phyloP scores from a whole-genome alignment of 2,329 filamentous ascomycete genomes.

The Alternaria brassicae region DNA sequence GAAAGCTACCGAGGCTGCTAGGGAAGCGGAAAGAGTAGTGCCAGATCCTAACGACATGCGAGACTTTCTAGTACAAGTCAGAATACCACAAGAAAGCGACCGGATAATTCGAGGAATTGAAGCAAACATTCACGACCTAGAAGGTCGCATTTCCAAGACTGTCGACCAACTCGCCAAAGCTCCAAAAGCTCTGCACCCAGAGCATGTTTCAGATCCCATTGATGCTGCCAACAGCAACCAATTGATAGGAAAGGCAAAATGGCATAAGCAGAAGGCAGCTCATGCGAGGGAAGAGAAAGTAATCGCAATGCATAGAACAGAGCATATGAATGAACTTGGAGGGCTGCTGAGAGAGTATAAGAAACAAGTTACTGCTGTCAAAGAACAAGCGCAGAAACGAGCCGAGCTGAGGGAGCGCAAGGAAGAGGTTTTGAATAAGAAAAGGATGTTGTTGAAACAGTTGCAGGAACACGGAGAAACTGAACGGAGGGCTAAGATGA shows the following conservation, averaged over 20 bases:
- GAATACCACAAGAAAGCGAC: not conserved
- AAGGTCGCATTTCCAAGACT: not conserved
- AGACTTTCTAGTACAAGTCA: not conserved
- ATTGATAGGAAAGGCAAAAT: not conserved
- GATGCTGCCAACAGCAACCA: not conserved
- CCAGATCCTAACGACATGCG: not conserved
- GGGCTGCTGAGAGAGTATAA: not conserved
- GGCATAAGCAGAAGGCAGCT: not conserved
- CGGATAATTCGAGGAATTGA: not conserved
- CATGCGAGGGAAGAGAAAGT: not conserved
- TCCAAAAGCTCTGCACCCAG: not conserved
- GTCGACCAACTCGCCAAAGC: not conserved
- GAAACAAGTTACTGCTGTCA: not conserved
- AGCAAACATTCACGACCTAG: not conserved
- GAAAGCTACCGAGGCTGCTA: not conserved
- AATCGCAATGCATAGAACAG: not conserved
- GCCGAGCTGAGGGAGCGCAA: not conserved
- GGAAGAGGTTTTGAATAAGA: not conserved
- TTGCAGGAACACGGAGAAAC: not conserved
- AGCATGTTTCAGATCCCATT: not conserved
- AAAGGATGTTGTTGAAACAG: not conserved
- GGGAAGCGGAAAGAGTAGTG: not conserved
- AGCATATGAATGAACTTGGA: not conserved
- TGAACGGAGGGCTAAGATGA: not conserved
- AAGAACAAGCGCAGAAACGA: not conserved